Evolutionary conservation across 2,329 filamentous ascomycete species (phyloP).

Genomic region (Trichoderma brevicompactum): DNA sequence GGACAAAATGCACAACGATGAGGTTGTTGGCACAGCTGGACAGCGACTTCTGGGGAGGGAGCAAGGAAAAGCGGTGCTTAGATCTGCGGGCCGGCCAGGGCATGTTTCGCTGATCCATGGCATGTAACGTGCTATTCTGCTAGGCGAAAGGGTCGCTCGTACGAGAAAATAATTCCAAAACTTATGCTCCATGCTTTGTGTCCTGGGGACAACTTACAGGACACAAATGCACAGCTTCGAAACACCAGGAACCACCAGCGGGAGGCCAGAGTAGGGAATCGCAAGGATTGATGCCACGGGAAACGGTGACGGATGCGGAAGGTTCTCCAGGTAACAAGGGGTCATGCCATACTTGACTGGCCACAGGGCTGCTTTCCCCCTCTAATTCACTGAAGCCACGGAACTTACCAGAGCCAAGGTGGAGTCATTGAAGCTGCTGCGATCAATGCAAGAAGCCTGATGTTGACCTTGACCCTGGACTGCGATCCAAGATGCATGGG

Average conservation of each 20-base stretch:
- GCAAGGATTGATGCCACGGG: conserved; percentile 5
- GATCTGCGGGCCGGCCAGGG: not conserved
- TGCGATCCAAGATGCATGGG: conserved; percentile 19
- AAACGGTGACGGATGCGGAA: conserved; percentile 26
- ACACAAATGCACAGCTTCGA: not conserved
- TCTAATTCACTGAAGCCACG: not conserved
- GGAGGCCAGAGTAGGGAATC: conserved; percentile 1
- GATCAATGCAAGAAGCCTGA: conserved; percentile 11
- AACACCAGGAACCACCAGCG: not conserved
- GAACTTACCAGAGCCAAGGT: conserved; percentile 19
- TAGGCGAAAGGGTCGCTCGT: conserved; percentile 2
- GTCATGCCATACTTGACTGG: conserved; percentile 4
- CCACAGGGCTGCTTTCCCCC: conserved; percentile 19
- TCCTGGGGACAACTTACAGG: conserved; percentile 9
- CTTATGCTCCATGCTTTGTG: conserved; percentile 1
- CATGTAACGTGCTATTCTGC: conserved; percentile 24
- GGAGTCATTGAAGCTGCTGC: conserved; percentile 2
- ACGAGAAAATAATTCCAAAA: conserved; percentile 2
- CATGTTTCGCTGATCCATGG: conserved; percentile 14
- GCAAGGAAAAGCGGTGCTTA: not conserved
- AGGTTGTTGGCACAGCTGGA: too few relatives aligned
- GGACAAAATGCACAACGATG: not conserved
- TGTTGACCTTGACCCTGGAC: conserved; percentile 1
- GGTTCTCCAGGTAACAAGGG: conserved; percentile 17
- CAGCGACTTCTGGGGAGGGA: not conserved